Evolutionary conservation across 2,329 filamentous ascomycete species (phyloP).

Genomic region (Plenodomus biglobosus): DNA sequence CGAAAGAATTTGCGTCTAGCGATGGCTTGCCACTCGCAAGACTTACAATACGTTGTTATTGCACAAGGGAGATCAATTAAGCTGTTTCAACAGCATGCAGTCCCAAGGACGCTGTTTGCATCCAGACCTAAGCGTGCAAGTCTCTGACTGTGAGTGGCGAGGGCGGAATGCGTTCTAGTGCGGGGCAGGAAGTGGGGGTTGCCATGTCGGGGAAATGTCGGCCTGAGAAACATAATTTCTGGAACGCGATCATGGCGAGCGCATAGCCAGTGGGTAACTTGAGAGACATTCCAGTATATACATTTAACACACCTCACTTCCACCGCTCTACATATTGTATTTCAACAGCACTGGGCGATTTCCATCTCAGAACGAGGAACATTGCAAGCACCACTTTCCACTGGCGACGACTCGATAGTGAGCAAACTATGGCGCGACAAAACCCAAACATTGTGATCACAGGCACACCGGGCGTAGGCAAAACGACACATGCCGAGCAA

Average conservation of each 20-base stretch:
- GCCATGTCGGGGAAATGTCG: constrained; percentile 16
- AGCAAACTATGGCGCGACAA: constrained; percentile 42
- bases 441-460: constrained; percentile 90
- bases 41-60: too few species aligned
- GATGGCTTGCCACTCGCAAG: too few species aligned
- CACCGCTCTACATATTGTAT: too few species aligned
- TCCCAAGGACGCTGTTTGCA: neutral
- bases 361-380: too few species aligned
- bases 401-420: too few species aligned
- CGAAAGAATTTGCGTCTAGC: too few species aligned
- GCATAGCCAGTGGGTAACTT: too few species aligned
- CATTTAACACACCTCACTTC: neutral
- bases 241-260: too few species aligned
- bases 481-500: constrained; percentile 86
- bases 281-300: neutral
- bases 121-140: neutral
- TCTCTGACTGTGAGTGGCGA: neutral
- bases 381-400: too few species aligned
- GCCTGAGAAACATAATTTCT: constrained; percentile 19
- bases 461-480: constrained; percentile 92
- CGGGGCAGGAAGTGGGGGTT: constrained; percentile 18
- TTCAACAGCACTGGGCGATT: too few species aligned
- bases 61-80: too few species aligned
- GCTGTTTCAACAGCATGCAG: too few species aligned
- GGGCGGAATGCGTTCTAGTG: constrained; percentile 8